Evolutionary conservation across 768 basidiomycete species (phyloP).

Genomic region (Termitomyces sp.): DNA sequence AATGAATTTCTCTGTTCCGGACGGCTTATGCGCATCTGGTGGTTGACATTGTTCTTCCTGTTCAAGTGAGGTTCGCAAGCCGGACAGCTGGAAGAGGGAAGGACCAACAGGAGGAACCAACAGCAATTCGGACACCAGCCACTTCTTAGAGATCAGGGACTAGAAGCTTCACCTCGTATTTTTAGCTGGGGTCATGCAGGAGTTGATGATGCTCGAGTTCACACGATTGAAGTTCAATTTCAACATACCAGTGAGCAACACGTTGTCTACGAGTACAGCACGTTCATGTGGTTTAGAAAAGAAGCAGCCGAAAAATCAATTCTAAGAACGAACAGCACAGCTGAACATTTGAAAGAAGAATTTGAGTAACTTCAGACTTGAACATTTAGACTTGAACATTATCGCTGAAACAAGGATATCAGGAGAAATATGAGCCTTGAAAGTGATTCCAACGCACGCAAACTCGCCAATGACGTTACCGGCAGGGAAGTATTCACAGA

Average conservation of each 20-base stretch:
- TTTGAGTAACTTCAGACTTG: conserved; percentile 24
- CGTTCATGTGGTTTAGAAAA: not conserved
- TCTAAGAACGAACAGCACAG: conserved; percentile 1
- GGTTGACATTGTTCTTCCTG: conserved; percentile 57
- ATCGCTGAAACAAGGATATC: conserved; percentile 22
- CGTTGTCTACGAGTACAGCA: not conserved
- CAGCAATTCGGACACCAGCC: conserved; percentile 44
- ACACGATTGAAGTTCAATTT: not conserved
- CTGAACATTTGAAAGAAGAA: not conserved
- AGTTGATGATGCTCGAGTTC: not conserved
- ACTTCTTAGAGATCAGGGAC: conserved; percentile 31
- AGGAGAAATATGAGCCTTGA: not conserved
- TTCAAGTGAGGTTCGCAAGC: conserved; percentile 37
- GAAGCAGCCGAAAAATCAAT: conserved; percentile 3
- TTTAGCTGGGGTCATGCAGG: not conserved
- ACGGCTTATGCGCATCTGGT: not conserved
- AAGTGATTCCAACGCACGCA: conserved; percentile 34
- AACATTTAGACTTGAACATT: conserved; percentile 46
- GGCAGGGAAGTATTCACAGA: conserved; percentile 63
- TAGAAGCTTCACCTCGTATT: conserved; percentile 28
- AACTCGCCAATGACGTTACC: conserved; percentile 66
- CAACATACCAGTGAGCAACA: not conserved
- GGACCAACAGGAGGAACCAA: conserved; percentile 56
- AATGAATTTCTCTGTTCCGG: not conserved
- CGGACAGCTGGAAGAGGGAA: conserved; percentile 35